phyloP scores from a whole-genome alignment of 352 stramenopile species.

The Phytopythium ostracodes region DNA sequence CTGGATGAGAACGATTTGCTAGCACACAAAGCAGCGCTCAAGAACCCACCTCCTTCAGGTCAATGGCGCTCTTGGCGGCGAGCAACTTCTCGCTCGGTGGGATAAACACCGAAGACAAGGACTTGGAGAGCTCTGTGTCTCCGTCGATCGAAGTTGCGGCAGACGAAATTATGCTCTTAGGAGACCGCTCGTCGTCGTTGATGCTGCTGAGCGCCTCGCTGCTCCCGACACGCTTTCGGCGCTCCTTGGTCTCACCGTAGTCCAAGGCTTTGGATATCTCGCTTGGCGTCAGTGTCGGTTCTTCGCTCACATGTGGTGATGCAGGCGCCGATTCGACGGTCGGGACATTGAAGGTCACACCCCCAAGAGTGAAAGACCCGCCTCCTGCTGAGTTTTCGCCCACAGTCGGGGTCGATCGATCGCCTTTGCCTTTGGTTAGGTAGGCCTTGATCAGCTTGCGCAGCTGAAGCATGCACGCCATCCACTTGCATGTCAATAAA shows the following conservation, averaged over 20 bases:
- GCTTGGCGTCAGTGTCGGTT: conserved; percentile 32
- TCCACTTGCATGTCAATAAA: conserved; percentile 66
- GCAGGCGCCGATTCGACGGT: conserved; percentile 37
- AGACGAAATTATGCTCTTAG: conserved; percentile 7
- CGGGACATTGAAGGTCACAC: conserved; percentile 53
- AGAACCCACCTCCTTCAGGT: conserved; percentile 37
- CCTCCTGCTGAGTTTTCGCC: conserved; percentile 12
- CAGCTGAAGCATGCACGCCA: conserved; percentile 69
- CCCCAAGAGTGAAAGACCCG: conserved; percentile 39
- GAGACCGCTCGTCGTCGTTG: conserved; percentile 22
- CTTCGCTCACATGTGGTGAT: conserved; percentile 33
- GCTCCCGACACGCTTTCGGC: conserved; percentile 27
- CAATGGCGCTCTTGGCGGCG: conserved; percentile 8
- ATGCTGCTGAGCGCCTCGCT: conserved; percentile 32
- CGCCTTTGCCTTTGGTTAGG: conserved; percentile 24
- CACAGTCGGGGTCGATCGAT: conserved; percentile 17
- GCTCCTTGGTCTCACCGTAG: conserved; percentile 27
- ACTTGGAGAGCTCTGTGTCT: not conserved
- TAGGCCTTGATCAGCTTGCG: conserved; percentile 64
- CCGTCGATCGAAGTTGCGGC: not conserved
- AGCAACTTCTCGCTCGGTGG: conserved; percentile 3
- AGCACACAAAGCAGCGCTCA: not conserved
- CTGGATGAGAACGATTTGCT: not conserved
- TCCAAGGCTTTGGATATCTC: conserved; percentile 32
- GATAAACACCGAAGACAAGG: not conserved